These are phyloP conservation scores for Apodospora peruviana DNA, from an alignment of 495 filamentous ascomycete species.

Conservation along the genomic window DNA sequence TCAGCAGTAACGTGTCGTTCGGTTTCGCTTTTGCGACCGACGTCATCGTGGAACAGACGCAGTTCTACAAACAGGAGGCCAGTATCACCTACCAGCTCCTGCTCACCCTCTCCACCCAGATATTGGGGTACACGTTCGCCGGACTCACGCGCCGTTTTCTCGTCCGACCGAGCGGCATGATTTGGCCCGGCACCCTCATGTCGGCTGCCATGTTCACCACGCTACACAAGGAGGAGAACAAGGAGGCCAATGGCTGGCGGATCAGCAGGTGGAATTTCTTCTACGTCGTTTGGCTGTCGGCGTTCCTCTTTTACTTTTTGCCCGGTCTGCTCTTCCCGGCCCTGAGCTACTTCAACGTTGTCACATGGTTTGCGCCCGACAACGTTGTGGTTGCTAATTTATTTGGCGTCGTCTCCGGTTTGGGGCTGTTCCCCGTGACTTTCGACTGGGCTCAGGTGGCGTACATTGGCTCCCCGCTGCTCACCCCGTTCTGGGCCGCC, in stretches of 20 bases:
- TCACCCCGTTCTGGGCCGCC: conserved; percentile 89
- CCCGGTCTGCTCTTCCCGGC: conserved; percentile 82
- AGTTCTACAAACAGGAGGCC: conserved; percentile 78
- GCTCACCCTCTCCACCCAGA: conserved; percentile 77
- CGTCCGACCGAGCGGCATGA: conserved; percentile 83
- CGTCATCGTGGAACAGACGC: conserved; percentile 80
- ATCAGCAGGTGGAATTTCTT: conserved; percentile 83
- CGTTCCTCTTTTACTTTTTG: conserved; percentile 75
- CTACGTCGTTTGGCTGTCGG: conserved; percentile 58
- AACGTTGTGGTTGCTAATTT: conserved; percentile 74
- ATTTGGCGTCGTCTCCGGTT: conserved; percentile 77
- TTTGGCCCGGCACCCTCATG: conserved; percentile 86
- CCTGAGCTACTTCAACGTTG: conserved; percentile 82
- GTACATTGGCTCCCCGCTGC: conserved; percentile 79
- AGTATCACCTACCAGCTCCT: conserved; percentile 71
- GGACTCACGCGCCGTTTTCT: conserved; percentile 71
- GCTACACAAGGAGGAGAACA: conserved; percentile 77
- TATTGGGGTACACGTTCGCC: conserved; percentile 78
- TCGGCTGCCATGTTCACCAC: conserved; percentile 84
- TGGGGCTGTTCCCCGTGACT: conserved; percentile 81
- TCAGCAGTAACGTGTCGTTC: conserved; percentile 87
- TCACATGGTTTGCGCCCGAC: conserved; percentile 85
- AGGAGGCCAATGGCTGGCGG: conserved; percentile 74
- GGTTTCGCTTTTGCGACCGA: conserved; percentile 82
- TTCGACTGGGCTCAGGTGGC: conserved; percentile 95